Conservation (phyloP, 1,284 basidiomycete species). For the Cryptococcus neoformans region DNA sequence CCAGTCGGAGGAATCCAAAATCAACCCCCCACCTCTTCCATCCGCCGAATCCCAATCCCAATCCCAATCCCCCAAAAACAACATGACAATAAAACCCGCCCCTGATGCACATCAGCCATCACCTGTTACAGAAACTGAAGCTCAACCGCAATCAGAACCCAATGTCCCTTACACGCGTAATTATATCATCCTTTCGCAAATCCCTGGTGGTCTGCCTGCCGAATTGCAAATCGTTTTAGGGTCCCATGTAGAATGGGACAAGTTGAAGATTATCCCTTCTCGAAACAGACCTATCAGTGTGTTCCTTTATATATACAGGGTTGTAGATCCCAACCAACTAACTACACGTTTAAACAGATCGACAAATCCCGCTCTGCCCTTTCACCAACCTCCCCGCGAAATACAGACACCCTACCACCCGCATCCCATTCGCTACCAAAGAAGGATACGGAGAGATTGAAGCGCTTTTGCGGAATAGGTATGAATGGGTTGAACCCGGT, state of each 20-base stretch:
- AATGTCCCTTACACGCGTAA: conserved; percentile 38
- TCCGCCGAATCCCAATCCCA: too few species aligned
- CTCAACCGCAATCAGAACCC: not conserved
- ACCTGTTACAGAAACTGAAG: too few species aligned
- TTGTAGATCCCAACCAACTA: not conserved
- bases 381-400: conserved; percentile 52
- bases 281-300: conserved; percentile 49
- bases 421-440: conserved; percentile 48
- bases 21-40: not conserved
- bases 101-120: too few species aligned
- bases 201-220: conserved; percentile 46
- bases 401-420: conserved; percentile 52
- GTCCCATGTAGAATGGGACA: conserved; percentile 51
- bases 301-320: conserved; percentile 2
- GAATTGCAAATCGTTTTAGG: conserved; percentile 51
- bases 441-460: conserved; percentile 49
- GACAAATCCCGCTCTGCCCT: conserved; percentile 46
- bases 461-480: conserved; percentile 29
- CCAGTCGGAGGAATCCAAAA: not conserved
- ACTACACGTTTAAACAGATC: conserved; percentile 19
- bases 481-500: conserved; percentile 28
- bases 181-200: conserved; percentile 50
- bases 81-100: not conserved
- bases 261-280: conserved; percentile 43
- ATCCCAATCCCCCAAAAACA: not conserved